Evolutionary conservation across 495 filamentous ascomycete genomes (phyloP).

Genomic region (Lepidopterella palustris): DNA sequence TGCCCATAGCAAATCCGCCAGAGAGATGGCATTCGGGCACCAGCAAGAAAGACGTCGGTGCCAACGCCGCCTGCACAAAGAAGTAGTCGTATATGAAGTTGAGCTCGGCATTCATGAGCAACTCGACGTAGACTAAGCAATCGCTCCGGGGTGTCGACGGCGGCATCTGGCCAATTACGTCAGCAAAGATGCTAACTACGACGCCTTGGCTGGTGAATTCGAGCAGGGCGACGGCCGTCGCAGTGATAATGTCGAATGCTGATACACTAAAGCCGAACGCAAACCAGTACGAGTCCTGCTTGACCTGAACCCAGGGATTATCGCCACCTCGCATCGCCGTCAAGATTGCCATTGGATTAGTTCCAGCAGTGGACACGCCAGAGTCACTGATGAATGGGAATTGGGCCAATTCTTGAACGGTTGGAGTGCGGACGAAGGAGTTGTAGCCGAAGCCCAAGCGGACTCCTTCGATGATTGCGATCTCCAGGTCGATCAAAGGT

Average conservation of each 20-base stretch:
- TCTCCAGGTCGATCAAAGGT: not conserved
- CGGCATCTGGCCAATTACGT: slow-evolving; percentile 4
- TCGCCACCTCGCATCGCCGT: not conserved
- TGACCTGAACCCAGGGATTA: slow-evolving; percentile 27
- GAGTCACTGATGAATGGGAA: not conserved
- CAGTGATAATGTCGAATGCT: slow-evolving; percentile 41
- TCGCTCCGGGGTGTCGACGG: not conserved
- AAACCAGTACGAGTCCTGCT: slow-evolving; percentile 36
- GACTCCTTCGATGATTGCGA: slow-evolving; percentile 22
- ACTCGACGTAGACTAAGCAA: not conserved
- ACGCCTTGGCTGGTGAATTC: not conserved
- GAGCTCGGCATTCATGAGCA: not conserved
- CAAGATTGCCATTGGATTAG: not conserved
- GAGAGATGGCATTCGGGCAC: slow-evolving; percentile 41
- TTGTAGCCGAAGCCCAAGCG: slow-evolving; percentile 32
- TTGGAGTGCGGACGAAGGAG: not conserved
- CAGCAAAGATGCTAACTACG: not conserved
- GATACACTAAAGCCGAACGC: slow-evolving; percentile 39
- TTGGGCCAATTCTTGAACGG: not conserved
- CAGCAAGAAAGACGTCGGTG: slow-evolving; percentile 42
- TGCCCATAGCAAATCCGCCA: slow-evolving; percentile 44
- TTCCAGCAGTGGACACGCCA: not conserved
- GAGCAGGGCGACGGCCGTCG: slow-evolving; percentile 29
- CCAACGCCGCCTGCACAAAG: slow-evolving; percentile 40
- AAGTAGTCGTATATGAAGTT: slow-evolving; percentile 29